Evolutionary conservation across 441 rosid genomes (phyloP), one percentile per base, ranked within the genome.

Genomic region (Pelargonium citronellum): DNA sequence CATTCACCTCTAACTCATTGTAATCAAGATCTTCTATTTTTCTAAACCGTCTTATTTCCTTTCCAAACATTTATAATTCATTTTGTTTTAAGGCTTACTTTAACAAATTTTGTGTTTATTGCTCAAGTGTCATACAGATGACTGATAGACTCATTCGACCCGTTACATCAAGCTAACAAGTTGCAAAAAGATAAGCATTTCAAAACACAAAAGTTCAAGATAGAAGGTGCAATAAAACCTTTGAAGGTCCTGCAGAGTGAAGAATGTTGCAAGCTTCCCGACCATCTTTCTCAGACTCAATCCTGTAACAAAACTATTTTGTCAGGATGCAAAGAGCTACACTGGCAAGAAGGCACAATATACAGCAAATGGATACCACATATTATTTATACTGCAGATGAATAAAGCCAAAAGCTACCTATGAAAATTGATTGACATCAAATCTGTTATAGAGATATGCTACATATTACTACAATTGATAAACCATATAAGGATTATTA

Each of bases 201-300:
- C 22, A 24, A 60, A 24, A 41, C 37, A 61, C 53, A 22, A 71
- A 69, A 72, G 64, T 44, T 74, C 43, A 53, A 73, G 70, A 66
- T 66, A 39, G 43, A 71, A 64, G 71, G 15, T 17, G 37, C 46
- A 64, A 51, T 64, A 63, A 73, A 73, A 92, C 99, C 92, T 92
- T 95, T 61, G 96, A 81, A 75, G 99, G 98, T 55, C 99, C 99
- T 75, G 91, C 92, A 73, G 89, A 88, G 78, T 95, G 99, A 84
- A 95, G 95, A 78, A 79, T 79, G 67, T 87, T 89, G 78, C 99
- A 95, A 77, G 96, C 99, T 84, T 89, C 88, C 74, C 87, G 83
- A 22, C 98, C 99, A 82, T 95, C 97, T 67, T 73, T 79, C 81
- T 95, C 97, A 55, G 91, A 81, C 66, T 61, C 76, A 76, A 95